Base-by-base conservation (phyloP, 805 yeast genomes). In the Suhomyces pyralidae region DNA sequence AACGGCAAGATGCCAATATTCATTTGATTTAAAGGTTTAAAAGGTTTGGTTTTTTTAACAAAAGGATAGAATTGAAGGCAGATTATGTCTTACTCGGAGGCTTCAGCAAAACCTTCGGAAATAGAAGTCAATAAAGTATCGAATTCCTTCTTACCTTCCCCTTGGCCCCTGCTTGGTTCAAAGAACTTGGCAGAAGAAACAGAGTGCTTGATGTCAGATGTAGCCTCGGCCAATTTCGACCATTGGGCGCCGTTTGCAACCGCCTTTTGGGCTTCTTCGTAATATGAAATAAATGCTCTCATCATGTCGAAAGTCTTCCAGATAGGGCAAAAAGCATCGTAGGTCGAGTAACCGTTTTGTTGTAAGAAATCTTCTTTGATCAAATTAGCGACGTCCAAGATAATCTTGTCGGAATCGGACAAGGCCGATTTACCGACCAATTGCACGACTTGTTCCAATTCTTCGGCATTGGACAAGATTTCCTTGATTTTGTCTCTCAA, bases 291-390 rank as follows among this genome's bases (percentile, higher is more conserved):
- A 65, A 94, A 94, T 9, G 92, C 86, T 73, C 88, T 91, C 98
- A 94, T 92, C 99, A 94, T 94, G 70, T 90, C 94, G 63, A 83
- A 87, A 46, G 99, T 94, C 81, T 94, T 94, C 99, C 99, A 94
- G 67, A 94, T 89, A 60, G 99, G 99, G 78, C 99, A 94, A 88
- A 91, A 94, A 38, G 96, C 97, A 75, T 94, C 99, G 70, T 94
- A 94, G 44, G 96, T 79, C 46, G 99, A 94, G 78, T 94, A 94
- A 78, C 99, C 99, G 76, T 94, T 94, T 80, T 94, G 99, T 78
- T 94, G 99, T 71, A 94, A 81, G 85, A 94, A 94, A 76, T 94
- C 99, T 74, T 94, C 99, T 75, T 94, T 94, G 74, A 94, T 86
- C 70, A 94, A 82, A 26, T 81, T 79, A 24, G 98, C 84, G 52